These are phyloP conservation scores for Aspergillus melleus DNA, from an alignment of 2,329 filamentous ascomycete genomes.

Conservation along the genomic window DNA sequence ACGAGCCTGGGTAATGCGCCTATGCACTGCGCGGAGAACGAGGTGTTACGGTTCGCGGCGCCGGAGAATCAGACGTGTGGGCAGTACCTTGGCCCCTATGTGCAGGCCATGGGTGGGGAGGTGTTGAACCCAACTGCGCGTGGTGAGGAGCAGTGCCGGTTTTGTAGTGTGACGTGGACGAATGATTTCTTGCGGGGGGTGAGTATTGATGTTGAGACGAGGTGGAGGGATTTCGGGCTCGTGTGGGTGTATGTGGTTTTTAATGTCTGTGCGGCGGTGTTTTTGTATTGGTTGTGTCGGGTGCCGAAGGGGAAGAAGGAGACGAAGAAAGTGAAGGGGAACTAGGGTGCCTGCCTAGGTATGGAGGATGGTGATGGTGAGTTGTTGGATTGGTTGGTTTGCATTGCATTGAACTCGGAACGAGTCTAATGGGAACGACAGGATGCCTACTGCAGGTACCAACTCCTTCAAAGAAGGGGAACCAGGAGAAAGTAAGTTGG, in stretches of 20 bases:
- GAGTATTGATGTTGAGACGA: not conserved
- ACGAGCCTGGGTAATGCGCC: not conserved
- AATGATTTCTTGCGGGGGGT: conserved; percentile 1
- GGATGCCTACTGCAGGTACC: too few relatives aligned
- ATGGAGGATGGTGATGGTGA: not conserved
- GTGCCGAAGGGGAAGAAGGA: conserved; percentile 8
- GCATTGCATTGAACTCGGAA: not conserved
- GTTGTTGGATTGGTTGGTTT: not conserved
- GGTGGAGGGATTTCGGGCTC: conserved; percentile 10
- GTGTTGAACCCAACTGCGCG: conserved; percentile 2
- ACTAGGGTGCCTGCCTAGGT: not conserved
- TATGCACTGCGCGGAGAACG: conserved; percentile 2
- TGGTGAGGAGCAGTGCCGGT: conserved; percentile 2
- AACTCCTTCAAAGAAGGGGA: too few relatives aligned
- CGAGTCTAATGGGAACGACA: too few relatives aligned
- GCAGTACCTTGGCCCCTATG: conserved; percentile 3
- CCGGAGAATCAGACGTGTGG: conserved; percentile 6
- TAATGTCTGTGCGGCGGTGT: conserved; percentile 19
- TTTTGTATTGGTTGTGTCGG: conserved; percentile 7
- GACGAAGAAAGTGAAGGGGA: not conserved
- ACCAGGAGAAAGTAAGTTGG: too few relatives aligned
- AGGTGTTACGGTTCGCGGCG: conserved; percentile 2
- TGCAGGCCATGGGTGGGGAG: not conserved
- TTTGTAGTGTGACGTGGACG: conserved; percentile 2
- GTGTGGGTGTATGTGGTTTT: conserved; percentile 30